Evolutionary conservation across 2,329 filamentous ascomycete species (phyloP).

Genomic region (Akanthomyces dipterigenus): DNA sequence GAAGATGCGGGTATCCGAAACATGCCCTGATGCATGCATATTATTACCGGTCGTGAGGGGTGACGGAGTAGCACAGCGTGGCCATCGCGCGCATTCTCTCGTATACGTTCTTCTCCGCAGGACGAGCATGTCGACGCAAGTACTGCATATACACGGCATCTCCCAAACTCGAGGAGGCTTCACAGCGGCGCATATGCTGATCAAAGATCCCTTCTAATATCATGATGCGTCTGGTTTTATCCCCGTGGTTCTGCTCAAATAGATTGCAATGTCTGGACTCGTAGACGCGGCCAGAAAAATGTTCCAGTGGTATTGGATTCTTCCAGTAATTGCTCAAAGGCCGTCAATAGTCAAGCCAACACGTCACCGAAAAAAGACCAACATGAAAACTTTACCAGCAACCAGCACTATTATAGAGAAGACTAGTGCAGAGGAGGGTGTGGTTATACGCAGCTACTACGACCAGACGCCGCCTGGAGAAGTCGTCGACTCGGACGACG

Average conservation of each 20-base stretch:
- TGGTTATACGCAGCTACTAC: slow-evolving; percentile 20
- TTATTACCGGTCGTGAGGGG: not conserved
- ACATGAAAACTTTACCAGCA: not conserved
- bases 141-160: not conserved
- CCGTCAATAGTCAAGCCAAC: not conserved
- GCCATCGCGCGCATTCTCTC: not conserved
- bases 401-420: not conserved
- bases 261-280: not conserved
- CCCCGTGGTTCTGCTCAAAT: not conserved
- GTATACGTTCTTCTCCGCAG: not conserved
- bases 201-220: not conserved
- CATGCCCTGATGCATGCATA: not conserved
- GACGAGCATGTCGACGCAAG: not conserved
- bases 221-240: too few relatives aligned
- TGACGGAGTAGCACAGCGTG: not conserved
- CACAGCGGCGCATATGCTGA: not conserved
- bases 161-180: not conserved
- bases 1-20: not conserved
- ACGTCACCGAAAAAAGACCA: not conserved
- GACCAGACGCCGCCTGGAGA: slow-evolving; percentile 29
- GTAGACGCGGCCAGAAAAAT: not conserved
- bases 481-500: slow-evolving; percentile 21
- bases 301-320: not conserved
- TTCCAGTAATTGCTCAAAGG: not conserved
- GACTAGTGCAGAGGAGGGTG: not conserved